Evolutionary conservation across 1,284 basidiomycete species (phyloP).

Genomic region (Cutaneotrichosporon arboriforme): DNA sequence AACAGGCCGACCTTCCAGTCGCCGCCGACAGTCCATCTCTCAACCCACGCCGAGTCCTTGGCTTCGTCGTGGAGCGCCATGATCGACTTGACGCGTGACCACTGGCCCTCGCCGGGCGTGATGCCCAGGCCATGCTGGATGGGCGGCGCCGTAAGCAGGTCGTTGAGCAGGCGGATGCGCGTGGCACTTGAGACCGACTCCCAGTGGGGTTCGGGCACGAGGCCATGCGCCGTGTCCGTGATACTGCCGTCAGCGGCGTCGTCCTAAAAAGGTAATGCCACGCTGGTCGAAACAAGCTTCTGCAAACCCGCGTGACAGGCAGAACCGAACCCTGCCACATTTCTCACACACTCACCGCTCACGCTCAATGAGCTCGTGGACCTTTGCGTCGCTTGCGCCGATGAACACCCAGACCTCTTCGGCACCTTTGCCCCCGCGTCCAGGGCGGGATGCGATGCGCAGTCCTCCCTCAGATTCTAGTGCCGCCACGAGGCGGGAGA

Average conservation of each 20-base stretch:
- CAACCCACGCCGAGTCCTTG: conserved; percentile 50
- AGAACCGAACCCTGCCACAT: no score
- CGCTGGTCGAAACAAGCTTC: background rate
- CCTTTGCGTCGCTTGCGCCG: conserved; percentile 59
- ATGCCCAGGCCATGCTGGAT: conserved; percentile 74
- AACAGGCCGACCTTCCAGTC: conserved; percentile 56
- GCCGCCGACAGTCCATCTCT: conserved; percentile 38
- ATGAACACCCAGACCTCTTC: conserved; percentile 77
- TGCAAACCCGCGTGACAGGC: no score
- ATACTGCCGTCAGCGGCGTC: conserved; percentile 19
- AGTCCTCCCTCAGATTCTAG: conserved; percentile 39
- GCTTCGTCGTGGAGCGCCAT: conserved; percentile 75
- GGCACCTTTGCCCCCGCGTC: conserved; percentile 53
- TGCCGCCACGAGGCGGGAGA: conserved; percentile 18
- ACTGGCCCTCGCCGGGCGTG: conserved; percentile 61
- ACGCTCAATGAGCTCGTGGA: conserved; percentile 62
- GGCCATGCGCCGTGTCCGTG: conserved; percentile 43
- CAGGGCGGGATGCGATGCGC: conserved; percentile 29
- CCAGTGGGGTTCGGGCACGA: conserved; percentile 58
- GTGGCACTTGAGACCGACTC: conserved; percentile 55
- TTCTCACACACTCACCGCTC: conserved; percentile 59
- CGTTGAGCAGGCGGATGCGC: conserved; percentile 66
- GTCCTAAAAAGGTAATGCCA: no score
- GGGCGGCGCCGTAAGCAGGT: conserved; percentile 64
- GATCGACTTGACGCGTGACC: conserved; percentile 72